These are phyloP conservation scores for Cyclanthera cordifolia DNA, from an alignment of 306 rosid genomes.

Conservation along the genomic window DNA sequence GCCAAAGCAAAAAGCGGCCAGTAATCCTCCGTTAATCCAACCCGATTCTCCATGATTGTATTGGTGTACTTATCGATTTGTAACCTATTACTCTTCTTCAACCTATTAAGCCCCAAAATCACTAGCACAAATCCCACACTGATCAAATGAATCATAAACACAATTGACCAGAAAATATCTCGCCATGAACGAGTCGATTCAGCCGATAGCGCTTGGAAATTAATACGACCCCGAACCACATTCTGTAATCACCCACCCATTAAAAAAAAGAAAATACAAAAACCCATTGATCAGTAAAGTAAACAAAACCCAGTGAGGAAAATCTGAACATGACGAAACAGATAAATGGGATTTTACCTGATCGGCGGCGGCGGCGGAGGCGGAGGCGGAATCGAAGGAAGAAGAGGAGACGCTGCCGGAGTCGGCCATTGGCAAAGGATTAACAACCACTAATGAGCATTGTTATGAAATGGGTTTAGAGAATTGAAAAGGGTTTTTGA, in stretches of 20 bases:
- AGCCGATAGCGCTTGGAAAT: constrained; percentile 35
- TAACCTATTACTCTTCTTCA: constrained; percentile 58
- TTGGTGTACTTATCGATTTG: constrained; percentile 62
- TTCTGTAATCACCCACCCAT: constrained; percentile 20
- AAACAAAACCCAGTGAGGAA: not conserved
- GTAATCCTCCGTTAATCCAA: constrained; percentile 64
- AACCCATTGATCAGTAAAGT: not conserved
- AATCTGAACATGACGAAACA: not conserved
- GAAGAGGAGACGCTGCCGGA: constrained; percentile 45
- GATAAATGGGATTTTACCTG: constrained; percentile 6
- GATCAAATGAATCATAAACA: constrained; percentile 60
- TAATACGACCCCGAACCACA: constrained; percentile 33
- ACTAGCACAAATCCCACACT: constrained; percentile 49
- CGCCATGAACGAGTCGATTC: constrained; percentile 67
- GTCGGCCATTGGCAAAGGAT: constrained; percentile 36
- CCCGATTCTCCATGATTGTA: constrained; percentile 40
- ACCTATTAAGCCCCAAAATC: constrained; percentile 71
- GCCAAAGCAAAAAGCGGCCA: constrained; percentile 88
- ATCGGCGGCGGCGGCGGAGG: constrained; percentile 20
- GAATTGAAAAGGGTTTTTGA: not conserved
- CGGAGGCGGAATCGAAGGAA: constrained; percentile 44
- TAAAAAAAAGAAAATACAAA: not conserved
- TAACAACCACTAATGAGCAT: constrained; percentile 24
- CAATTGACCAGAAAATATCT: constrained; percentile 74
- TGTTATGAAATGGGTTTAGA: not conserved